Evolutionary conservation across 768 basidiomycete species (phyloP).

Genomic region (Neoboletus magnificus): DNA sequence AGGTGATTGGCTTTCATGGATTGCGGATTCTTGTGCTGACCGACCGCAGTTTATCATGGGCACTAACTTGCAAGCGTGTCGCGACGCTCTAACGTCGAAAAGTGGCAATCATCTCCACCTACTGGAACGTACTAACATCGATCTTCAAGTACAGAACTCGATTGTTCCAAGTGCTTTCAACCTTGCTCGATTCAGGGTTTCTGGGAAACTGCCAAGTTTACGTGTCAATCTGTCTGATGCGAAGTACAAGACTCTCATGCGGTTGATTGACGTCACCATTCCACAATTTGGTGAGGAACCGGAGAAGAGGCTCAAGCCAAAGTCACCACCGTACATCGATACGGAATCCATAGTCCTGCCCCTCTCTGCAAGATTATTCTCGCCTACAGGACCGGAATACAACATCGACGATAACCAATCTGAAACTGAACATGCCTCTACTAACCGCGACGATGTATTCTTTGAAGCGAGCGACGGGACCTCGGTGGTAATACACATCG

Average conservation of each 20-base stretch:
- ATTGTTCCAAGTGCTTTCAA: slow-evolving; percentile 83
- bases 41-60: slow-evolving; percentile 79
- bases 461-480: slow-evolving; percentile 69
- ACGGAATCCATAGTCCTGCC: slow-evolving; percentile 42
- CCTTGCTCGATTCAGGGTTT: slow-evolving; percentile 85
- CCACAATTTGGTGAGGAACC: slow-evolving; percentile 68
- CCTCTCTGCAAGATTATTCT: slow-evolving; percentile 55
- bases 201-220: slow-evolving; percentile 82
- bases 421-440: slow-evolving; percentile 37
- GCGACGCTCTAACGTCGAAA: slow-evolving; percentile 66
- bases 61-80: slow-evolving; percentile 74
- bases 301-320: slow-evolving; percentile 21
- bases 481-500: slow-evolving; percentile 42
- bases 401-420: slow-evolving; percentile 59
- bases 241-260: slow-evolving; percentile 91
- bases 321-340: slow-evolving; percentile 18
- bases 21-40: slow-evolving; percentile 5
- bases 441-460: slow-evolving; percentile 55
- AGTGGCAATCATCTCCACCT: slow-evolving; percentile 70
- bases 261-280: slow-evolving; percentile 85
- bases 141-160: slow-evolving; percentile 86
- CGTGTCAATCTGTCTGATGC: slow-evolving; percentile 88
- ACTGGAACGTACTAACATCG: slow-evolving; percentile 88
- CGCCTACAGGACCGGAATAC: slow-evolving; percentile 58
- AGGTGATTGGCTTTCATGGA: slow-evolving; percentile 48